phyloP scores from a whole-genome alignment of 164 flowering plant genomes.

The Saururus chinensis region DNA sequence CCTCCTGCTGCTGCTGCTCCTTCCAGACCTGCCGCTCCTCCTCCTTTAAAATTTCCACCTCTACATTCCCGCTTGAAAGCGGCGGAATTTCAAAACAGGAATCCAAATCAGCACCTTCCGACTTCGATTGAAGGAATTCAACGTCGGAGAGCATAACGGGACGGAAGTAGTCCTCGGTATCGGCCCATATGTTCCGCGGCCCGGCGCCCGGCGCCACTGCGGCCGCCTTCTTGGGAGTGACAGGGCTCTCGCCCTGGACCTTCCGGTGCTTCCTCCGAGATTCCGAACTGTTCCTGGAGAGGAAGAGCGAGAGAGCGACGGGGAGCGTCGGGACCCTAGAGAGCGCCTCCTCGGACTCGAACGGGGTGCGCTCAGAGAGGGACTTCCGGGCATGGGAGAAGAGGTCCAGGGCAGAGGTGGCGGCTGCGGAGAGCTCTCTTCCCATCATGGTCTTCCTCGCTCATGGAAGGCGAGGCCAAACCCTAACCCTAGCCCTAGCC shows the following conservation, averaged over 20 bases:
- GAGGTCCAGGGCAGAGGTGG: slow-evolving; percentile 24
- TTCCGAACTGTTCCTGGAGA: slow-evolving; percentile 30
- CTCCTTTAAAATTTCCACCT: slow-evolving; percentile 3
- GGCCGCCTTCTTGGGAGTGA: neutral
- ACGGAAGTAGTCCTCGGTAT: slow-evolving; percentile 72
- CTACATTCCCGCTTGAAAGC: neutral
- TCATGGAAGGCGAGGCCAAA: slow-evolving; percentile 19
- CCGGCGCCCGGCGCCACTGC: neutral
- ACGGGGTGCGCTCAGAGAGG: slow-evolving; percentile 57
- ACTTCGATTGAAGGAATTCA: slow-evolving; percentile 28
- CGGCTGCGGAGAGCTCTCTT: slow-evolving; percentile 23
- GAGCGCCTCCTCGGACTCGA: slow-evolving; percentile 46
- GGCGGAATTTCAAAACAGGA: slow-evolving; percentile 40
- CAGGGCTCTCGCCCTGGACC: slow-evolving; percentile 30
- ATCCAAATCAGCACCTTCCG: slow-evolving; percentile 13
- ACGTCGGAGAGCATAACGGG: slow-evolving; percentile 48
- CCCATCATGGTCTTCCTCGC: slow-evolving; percentile 51
- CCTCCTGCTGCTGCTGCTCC: neutral
- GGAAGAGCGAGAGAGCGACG: slow-evolving; percentile 35
- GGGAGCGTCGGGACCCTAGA: slow-evolving; percentile 49
- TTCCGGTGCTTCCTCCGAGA: slow-evolving; percentile 57
- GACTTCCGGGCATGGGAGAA: slow-evolving; percentile 66
- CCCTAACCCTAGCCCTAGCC: slow-evolving; percentile 17
- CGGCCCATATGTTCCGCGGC: slow-evolving; percentile 46
- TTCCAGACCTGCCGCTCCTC: neutral